phyloP scores from a whole-genome alignment of 345 rosid genomes.

The Rhizophora apiculata region DNA sequence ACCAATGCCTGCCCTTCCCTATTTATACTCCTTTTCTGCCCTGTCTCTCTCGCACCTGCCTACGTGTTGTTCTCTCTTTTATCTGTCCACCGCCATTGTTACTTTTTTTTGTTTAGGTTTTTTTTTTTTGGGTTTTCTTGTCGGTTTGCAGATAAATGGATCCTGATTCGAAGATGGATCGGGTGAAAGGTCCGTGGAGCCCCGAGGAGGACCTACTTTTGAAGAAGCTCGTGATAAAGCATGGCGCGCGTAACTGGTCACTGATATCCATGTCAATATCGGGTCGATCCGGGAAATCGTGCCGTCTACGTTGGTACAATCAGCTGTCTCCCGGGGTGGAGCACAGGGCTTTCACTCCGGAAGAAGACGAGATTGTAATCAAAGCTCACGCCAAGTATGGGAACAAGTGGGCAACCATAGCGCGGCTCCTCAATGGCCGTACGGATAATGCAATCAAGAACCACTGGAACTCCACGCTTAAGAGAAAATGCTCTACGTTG shows the following conservation, averaged over 20 bases:
- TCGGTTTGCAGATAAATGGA: background rate
- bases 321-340: conserved; percentile 31
- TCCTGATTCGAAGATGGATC: conserved; percentile 2
- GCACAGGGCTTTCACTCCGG: conserved; percentile 20
- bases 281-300: conserved; percentile 31
- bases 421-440: conserved; percentile 29
- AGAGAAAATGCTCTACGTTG: conserved; percentile 22
- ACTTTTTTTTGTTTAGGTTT: too few species aligned
- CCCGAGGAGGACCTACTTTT: conserved; percentile 19
- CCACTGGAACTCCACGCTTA: conserved; percentile 32
- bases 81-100: too few species aligned
- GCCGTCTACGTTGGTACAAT: conserved; percentile 33
- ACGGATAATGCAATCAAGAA: conserved; percentile 30
- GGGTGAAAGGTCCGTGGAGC: conserved; percentile 29
- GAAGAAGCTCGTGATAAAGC: conserved; percentile 11
- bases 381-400: conserved; percentile 19
- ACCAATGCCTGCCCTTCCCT: conserved; percentile 17
- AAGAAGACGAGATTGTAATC: conserved; percentile 24
- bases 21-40: conserved; percentile 9
- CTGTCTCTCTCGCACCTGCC: background rate
- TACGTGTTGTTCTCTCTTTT: background rate
- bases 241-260: conserved; percentile 28
- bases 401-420: conserved; percentile 30
- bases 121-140: background rate
- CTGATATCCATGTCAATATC: conserved; percentile 21